Evolutionary conservation across 352 stramenopile species (phyloP).

Genomic region (Phytophthora quininea): DNA sequence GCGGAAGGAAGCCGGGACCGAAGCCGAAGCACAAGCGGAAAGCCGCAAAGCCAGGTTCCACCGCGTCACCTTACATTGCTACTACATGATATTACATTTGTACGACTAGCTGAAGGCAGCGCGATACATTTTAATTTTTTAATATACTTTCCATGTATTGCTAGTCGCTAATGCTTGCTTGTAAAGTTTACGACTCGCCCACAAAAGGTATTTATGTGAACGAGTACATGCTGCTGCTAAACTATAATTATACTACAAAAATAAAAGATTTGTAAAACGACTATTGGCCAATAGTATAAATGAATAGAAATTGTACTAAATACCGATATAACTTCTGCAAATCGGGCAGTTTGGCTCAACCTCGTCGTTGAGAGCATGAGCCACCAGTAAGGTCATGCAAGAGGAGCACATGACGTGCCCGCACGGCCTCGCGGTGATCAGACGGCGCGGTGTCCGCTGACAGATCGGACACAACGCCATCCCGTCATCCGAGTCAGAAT

Average conservation of each 20-base stretch:
- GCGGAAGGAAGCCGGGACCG: conserved; percentile 7
- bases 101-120: not conserved
- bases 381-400: not conserved
- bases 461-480: not conserved
- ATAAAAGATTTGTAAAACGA: not conserved
- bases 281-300: not conserved
- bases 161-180: no score
- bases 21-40: conserved; percentile 24
- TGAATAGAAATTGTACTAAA: conserved; percentile 4
- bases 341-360: not conserved
- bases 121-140: not conserved
- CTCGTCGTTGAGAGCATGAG: not conserved
- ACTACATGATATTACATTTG: not conserved
- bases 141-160: no score
- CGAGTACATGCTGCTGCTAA: no score
- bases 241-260: no score
- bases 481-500: not conserved
- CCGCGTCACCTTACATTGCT: not conserved
- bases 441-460: not conserved
- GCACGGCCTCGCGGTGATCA: not conserved
- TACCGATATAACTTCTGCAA: conserved; percentile 1
- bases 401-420: conserved; percentile 3
- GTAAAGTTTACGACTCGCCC: no score
- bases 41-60: conserved; percentile 6
- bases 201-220: no score